phyloP scores from a whole-genome alignment of 2,329 filamentous ascomycete genomes.

The Podosphaera xanthii region DNA sequence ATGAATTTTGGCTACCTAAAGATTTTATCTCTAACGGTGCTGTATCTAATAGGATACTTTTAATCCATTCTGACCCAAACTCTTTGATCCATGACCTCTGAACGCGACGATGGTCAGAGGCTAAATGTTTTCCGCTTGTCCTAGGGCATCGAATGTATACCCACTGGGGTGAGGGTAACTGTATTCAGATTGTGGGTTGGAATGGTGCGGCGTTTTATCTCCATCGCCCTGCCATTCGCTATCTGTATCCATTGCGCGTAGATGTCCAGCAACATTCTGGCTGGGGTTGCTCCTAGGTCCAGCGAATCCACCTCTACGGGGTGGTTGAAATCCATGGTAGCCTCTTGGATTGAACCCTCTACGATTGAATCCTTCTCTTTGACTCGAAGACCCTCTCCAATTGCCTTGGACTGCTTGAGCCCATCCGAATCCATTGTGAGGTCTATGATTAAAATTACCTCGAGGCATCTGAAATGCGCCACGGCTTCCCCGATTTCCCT shows the following conservation, averaged over 20 bases:
- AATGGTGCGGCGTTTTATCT: neutral
- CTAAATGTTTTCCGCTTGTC: neutral
- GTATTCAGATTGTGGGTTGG: neutral
- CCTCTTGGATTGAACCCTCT: neutral
- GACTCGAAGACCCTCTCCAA: neutral
- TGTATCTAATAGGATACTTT: neutral
- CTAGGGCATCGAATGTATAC: neutral
- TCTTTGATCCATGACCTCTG: neutral
- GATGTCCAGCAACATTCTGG: neutral
- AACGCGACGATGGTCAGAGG: neutral
- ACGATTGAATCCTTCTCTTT: neutral
- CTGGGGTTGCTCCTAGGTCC: too few relatives aligned
- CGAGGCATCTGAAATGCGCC: neutral
- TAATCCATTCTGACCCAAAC: neutral
- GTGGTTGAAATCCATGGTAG: neutral
- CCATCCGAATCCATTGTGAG: too few relatives aligned
- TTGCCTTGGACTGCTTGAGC: neutral
- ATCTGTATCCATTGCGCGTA: neutral
- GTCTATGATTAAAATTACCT: too few relatives aligned
- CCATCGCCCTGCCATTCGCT: neutral
- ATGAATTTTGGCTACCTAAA: neutral
- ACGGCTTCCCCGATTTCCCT: neutral
- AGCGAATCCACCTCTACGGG: neutral
- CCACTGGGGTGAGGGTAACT: neutral
- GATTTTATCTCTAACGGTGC: too few relatives aligned